Evolutionary conservation across 768 basidiomycete species (phyloP), one percentile per base, ranked within the genome.

Genomic region (Phlebiopsis flavidoalba): DNA sequence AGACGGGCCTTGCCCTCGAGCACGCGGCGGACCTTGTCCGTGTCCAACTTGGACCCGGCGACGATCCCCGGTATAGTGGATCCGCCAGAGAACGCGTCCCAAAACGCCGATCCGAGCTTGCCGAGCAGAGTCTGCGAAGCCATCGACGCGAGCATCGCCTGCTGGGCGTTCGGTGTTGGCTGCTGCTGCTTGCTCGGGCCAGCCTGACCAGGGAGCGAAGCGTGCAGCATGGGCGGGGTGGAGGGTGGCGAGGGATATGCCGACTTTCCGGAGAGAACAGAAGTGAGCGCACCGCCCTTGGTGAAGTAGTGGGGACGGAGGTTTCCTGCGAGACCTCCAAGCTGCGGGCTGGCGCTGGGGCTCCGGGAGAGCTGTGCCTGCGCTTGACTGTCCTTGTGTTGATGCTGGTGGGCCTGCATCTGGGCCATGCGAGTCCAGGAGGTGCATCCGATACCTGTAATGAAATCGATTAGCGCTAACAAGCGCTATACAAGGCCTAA

Each of bases 371-470:
- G 36, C 51, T 36, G 21, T 22, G 19, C 52, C 43, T 62, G 58
- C 22, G 60, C 64, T 15, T 64, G 62, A 1, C 63, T 51, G 7
- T 60, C 49, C 21, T 71, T 70, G 50, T 74, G 72, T 50, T 75
- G 72, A 31, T 74, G 73, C n/a, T 79, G 70, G 70, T 62, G 72
- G 61, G 64, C 70, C 57, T 83, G 88, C 65, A 93, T 92, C 35
- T 85, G 80, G 0, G 93, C 93, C 85, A 96, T 91, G 75, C 89
- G 84, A 36, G 87, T 84, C 95, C 94, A 96, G 0, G n/a, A 97
- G 79, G 63, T 96, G 94, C 90, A 94, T 94, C 46, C 94, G 83
- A 70, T 88, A 88, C 11, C 83, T 84, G 63, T 22, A n/a, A 21
- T 7, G n/a, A 26, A 54, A 55, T 49, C 58, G 53, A 45, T 63